Percentiles rank a stretch among this genome's conserved stretches.
phyloP scores from a whole-genome alignment of 805 yeast species.

The Blastobotrys terrestris region DNA sequence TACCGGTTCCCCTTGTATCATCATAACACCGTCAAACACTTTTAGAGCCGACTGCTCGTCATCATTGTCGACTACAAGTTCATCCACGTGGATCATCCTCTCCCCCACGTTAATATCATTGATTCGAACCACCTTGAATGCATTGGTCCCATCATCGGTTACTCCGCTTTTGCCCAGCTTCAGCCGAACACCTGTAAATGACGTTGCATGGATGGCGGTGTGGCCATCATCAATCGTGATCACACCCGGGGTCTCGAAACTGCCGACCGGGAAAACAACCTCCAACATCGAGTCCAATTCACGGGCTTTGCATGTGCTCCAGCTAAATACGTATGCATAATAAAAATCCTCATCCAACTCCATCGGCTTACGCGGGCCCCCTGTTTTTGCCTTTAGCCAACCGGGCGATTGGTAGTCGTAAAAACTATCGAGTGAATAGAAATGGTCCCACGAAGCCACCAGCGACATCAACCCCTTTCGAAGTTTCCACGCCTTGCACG shows the following conservation, averaged over 20 bases:
- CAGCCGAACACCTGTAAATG: conserved; percentile 10
- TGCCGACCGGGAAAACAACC: conserved; percentile 4
- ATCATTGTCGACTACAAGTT: conserved; percentile 1
- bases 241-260: background rate
- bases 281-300: conserved; percentile 2
- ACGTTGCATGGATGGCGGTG: conserved; percentile 4
- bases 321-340: conserved; percentile 10
- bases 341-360: conserved; percentile 18
- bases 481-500: conserved; percentile 6
- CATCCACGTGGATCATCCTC: background rate
- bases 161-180: background rate
- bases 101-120: conserved; percentile 3
- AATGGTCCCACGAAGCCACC: conserved; percentile 30
- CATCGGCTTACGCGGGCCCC: conserved; percentile 2
- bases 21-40: background rate
- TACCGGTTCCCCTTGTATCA: conserved; percentile 1
- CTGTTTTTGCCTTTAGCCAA: conserved; percentile 9
- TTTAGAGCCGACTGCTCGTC: background rate
- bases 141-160: background rate
- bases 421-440: conserved; percentile 24
- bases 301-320: conserved; percentile 10
- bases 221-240: conserved; percentile 1
- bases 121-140: conserved; percentile 5
- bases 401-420: conserved; percentile 17
- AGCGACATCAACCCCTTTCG: conserved; percentile 23